A percentile compares a stretch with the other conserved stretches of the same genome.
Conservation (phyloP, 192 early-diverging fungal species). For the Coemansia sp. region DNA sequence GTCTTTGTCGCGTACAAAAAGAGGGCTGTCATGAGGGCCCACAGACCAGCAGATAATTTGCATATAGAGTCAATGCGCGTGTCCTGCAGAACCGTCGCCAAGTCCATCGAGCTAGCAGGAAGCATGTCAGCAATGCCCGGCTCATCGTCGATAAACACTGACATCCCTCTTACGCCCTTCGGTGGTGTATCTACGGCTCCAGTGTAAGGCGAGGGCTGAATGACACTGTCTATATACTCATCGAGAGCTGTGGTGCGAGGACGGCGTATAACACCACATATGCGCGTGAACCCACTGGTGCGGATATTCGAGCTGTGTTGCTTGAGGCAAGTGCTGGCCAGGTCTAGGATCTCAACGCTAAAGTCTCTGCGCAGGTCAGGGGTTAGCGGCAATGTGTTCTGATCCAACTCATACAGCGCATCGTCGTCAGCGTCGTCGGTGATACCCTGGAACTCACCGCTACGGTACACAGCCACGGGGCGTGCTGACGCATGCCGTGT, state of each 20-base stretch:
- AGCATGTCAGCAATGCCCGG: background rate
- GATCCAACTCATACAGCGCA: slow-evolving; percentile 22
- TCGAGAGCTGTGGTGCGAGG: slow-evolving; percentile 42
- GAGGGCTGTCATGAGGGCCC: slow-evolving; percentile 36
- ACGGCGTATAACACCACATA: slow-evolving; percentile 37
- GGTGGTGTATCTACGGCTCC: background rate
- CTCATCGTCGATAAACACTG: slow-evolving; percentile 43
- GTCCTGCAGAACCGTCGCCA: slow-evolving; percentile 20
- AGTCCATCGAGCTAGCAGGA: slow-evolving; percentile 11
- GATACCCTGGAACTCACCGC: slow-evolving; percentile 37
- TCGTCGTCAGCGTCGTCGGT: slow-evolving; percentile 21
- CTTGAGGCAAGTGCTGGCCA: slow-evolving; percentile 51
- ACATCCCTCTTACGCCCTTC: slow-evolving; percentile 14
- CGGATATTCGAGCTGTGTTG: slow-evolving; percentile 46
- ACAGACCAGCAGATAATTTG: slow-evolving; percentile 31
- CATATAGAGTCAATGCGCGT: slow-evolving; percentile 33
- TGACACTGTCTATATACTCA: slow-evolving; percentile 27
- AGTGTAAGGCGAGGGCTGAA: background rate
- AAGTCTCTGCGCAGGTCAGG: slow-evolving; percentile 48
- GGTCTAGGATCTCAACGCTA: slow-evolving; percentile 45
- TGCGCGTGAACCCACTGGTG: slow-evolving; percentile 24
- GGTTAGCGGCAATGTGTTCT: slow-evolving; percentile 20
- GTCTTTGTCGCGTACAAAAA: slow-evolving; percentile 18
- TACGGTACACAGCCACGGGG: slow-evolving; percentile 28
- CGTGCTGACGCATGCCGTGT: background rate